Base-by-base conservation (phyloP, 2,329 filamentous ascomycete genomes). In the Aspergillus fructus region DNA sequence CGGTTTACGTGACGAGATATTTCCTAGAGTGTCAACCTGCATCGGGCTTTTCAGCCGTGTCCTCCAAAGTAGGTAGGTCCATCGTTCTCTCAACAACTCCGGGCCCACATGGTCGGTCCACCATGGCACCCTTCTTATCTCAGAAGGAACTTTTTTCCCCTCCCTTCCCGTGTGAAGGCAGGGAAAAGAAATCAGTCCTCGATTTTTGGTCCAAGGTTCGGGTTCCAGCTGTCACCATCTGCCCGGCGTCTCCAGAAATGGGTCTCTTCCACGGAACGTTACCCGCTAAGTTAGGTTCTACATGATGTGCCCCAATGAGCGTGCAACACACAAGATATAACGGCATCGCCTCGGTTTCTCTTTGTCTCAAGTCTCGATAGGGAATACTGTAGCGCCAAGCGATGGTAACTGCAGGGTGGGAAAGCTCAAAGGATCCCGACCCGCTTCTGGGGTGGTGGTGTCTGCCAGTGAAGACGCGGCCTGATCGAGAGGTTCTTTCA, bases 301-400 rank as follows among this genome's bases (percentile, higher is more conserved):
- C 27, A 50, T 53, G 37, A 24, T 23, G 37, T 52, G 59, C 64
- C 49, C 64, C 62, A 66, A 66, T 66, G 59, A 62, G 46, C 52
- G 55, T 24, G 19, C 46, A 34, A 45, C 41, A 55, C 42, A 55
- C 49, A 61, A 56, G 60, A 43, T 41, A 57, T 53, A 49, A 13
- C 53, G 50, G 34, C 49, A 48, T 53, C 34, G 27, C 50, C 51
- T 64, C 61, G 59, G 53, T 56, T 61, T 46, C 53, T 45, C 59
- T 30, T 55, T 56, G 13, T 50, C 61, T 56, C 45, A 50, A 59
- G 12, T 50, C 62, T 56, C 47, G 53, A 59, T 60, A 53, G 19
- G 61, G 60, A 39, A 61, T 56, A 53, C 49, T 15, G 45, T 24
- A 55, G 56, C 51, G 40, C 63, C 60, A 65, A 65, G 62, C 46